phyloP scores from a whole-genome alignment of 1,139 yeast genomes.

The Yarrowia galli region DNA sequence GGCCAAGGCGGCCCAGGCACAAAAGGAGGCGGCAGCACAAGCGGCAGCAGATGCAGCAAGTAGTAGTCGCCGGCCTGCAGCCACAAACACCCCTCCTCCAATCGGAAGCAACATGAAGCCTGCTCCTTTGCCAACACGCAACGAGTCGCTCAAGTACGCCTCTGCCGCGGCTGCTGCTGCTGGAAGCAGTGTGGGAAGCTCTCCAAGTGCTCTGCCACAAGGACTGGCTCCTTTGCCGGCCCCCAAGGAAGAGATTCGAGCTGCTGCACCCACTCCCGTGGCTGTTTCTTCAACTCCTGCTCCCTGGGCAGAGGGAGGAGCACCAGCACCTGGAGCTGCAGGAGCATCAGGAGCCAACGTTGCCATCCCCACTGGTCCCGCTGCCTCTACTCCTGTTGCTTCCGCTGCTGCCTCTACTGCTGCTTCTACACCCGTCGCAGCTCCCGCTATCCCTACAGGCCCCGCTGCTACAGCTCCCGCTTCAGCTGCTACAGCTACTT shows the following conservation, averaged over 20 bases:
- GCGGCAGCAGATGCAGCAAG: constrained; percentile 9
- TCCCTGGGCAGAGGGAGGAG: constrained; percentile 31
- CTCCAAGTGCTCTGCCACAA: constrained; percentile 17
- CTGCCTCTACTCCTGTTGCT: not conserved
- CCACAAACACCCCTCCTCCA: constrained; percentile 41
- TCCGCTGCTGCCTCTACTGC: constrained; percentile 4
- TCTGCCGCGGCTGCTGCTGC: constrained; percentile 66
- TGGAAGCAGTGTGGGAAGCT: constrained; percentile 42
- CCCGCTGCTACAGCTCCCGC: not conserved
- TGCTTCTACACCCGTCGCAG: not conserved
- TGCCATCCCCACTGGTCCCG: constrained; percentile 8
- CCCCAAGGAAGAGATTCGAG: constrained; percentile 40
- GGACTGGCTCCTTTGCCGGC: constrained; percentile 47
- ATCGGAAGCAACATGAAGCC: constrained; percentile 59
- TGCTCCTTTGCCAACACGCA: constrained; percentile 72
- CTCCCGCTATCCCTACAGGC: not conserved
- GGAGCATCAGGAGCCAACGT: not conserved
- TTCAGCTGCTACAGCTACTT: not conserved
- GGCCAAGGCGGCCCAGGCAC: constrained; percentile 13
- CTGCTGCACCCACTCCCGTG: constrained; percentile 1
- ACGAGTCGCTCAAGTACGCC: constrained; percentile 72
- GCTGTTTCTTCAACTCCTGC: constrained; percentile 14
- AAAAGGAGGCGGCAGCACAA: constrained; percentile 18
- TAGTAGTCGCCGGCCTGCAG: not conserved
- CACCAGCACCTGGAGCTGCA: not conserved